Base-by-base conservation (phyloP, 2,329 filamentous ascomycete species). In the Hymenoscyphus fructigenus region DNA sequence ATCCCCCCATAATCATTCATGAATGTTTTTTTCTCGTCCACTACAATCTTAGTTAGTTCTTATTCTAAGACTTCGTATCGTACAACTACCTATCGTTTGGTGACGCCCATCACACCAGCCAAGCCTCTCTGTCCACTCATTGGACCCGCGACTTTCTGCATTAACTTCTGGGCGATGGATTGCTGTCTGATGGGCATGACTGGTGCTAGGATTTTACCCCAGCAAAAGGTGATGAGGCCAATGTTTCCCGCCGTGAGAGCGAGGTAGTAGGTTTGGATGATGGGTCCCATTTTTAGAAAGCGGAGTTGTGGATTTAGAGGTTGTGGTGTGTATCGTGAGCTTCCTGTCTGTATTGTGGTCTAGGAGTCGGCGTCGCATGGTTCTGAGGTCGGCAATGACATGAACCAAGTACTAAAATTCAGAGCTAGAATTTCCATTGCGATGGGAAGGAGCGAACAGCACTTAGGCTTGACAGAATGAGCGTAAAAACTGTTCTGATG, bases 241-340 rank as follows among this genome's bases (percentile, higher is more conserved):
- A 66, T 34, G 60, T 68, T 68, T 6, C 64, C 59, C 17, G 60
- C 62, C 17, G 62, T 50, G 50, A 68, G 65, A 23, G 60, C 57
- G 32, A 63, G 41, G 58, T 66, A 68, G 60, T 66, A 68, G 34
- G 62, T 56, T 59, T 62, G 38, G 60, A 62, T 61, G 28, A 66
- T 14, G 50, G 29, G 23, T 20, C 61, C 50, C 55, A 68, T 62
- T 36, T 65, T 61, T 44, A 6, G 41, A 44, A n/a, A 44, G 41
- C 17, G 41, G 41, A 17, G n/a, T 17, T 44, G 41, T 6, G 14
- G 41, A 44, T 44, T 15, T n/a, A 5, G 41, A 7, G 17, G 41
- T 44, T 44, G 17, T 44, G 41, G n/a, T 20, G 41, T 7, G 38
- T 38, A 38, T 15, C 38, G 38, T 20, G n/a, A 44, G 17, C n/a